Percentiles rank a stretch among this genome's conserved stretches.
These are phyloP conservation scores for Podaxis rugospora DNA, from an alignment of 768 basidiomycete genomes.

Conservation along the genomic window DNA sequence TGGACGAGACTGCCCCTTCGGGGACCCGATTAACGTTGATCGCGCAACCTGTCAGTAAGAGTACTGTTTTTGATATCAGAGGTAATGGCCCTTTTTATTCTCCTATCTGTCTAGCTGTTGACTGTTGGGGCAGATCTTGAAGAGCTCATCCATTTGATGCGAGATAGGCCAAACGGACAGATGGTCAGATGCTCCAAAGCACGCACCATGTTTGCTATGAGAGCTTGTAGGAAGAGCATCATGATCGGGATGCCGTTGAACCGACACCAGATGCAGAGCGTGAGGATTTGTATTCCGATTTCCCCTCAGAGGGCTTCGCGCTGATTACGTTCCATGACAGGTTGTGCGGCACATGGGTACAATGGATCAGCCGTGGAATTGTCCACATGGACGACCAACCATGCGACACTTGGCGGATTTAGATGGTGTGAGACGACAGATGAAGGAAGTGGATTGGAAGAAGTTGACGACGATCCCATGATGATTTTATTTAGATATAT, in stretches of 20 bases:
- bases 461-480: not conserved
- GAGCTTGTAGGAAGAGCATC: slow-evolving; percentile 93
- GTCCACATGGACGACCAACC: slow-evolving; percentile 83
- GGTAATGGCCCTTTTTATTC: slow-evolving; percentile 41
- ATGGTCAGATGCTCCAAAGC: slow-evolving; percentile 94
- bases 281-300: slow-evolving; percentile 28
- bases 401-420: slow-evolving; percentile 74
- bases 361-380: slow-evolving; percentile 86
- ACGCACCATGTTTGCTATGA: slow-evolving; percentile 92
- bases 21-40: slow-evolving; percentile 54
- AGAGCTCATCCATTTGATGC: slow-evolving; percentile 84
- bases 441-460: slow-evolving; percentile 4
- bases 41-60: slow-evolving; percentile 90
- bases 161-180: slow-evolving; percentile 69
- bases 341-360: slow-evolving; percentile 78
- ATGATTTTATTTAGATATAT: slow-evolving; percentile 5
- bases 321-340: slow-evolving; percentile 28
- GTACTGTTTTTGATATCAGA: slow-evolving; percentile 83
- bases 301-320: not conserved
- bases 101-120: not conserved
- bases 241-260: slow-evolving; percentile 92
- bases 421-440: slow-evolving; percentile 4
- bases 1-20: slow-evolving; percentile 38
- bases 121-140: slow-evolving; percentile 65
- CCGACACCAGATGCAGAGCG: slow-evolving; percentile 69